A percentile compares a stretch with the other conserved stretches of the same genome.
Evolutionary conservation across 2,329 filamentous ascomycete species (phyloP).

Genomic region (Colletotrichum sp.): DNA sequence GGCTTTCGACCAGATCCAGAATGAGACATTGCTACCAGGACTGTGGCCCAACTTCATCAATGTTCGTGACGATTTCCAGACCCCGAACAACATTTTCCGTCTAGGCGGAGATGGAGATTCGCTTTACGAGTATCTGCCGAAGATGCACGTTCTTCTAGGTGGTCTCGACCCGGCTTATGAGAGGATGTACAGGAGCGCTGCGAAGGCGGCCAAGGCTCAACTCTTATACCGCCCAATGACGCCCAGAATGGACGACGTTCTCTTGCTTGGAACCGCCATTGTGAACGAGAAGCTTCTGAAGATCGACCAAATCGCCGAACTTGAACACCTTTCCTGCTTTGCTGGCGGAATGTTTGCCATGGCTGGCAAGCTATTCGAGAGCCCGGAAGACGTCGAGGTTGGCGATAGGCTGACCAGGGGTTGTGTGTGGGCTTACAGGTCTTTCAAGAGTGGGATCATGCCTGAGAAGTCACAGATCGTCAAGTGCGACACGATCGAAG

Average conservation of each 20-base stretch:
- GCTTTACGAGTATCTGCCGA: conserved; percentile 45
- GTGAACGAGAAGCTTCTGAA: conserved; percentile 22
- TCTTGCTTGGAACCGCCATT: conserved; percentile 52
- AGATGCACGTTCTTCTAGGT: conserved; percentile 60
- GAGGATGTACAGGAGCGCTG: conserved; percentile 59
- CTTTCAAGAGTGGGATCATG: conserved; percentile 56
- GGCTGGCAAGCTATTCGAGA: conserved; percentile 48
- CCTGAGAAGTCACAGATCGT: conserved; percentile 52
- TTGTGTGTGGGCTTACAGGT: conserved; percentile 56
- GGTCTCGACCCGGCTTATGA: conserved; percentile 60
- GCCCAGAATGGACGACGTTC: conserved; percentile 55
- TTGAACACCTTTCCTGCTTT: conserved; percentile 56
- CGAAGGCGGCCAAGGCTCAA: conserved; percentile 60
- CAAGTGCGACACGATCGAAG: conserved; percentile 41
- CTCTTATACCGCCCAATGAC: conserved; percentile 69
- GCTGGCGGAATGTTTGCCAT: conserved; percentile 56
- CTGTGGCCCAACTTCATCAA: conserved; percentile 74
- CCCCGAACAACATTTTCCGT: conserved; percentile 31
- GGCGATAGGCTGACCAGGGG: conserved; percentile 53
- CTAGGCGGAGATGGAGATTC: conserved; percentile 48
- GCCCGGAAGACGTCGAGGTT: conserved; percentile 44
- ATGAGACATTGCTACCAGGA: conserved; percentile 70
- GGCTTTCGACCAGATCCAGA: conserved; percentile 68
- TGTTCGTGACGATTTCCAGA: conserved; percentile 53
- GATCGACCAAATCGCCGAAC: conserved; percentile 32